These are phyloP conservation scores for Blastobotrys ciferrii DNA, from an alignment of 1,139 yeast species.

Conservation along the genomic window DNA sequence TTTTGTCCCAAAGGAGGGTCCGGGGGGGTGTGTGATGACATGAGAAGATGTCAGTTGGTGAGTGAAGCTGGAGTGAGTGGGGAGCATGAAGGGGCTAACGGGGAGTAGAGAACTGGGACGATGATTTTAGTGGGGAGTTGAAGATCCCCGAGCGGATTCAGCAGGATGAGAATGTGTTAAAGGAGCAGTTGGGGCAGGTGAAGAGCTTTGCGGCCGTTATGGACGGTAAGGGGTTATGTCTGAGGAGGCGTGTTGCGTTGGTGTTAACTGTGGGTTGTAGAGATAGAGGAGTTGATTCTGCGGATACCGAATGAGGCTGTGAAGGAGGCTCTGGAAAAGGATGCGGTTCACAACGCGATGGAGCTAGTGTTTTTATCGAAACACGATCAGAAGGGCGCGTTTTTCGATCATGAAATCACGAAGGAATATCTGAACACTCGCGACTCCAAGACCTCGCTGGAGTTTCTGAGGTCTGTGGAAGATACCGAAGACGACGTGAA, in stretches of 20 bases:
- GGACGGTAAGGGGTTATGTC: neutral
- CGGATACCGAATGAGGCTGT: constrained; percentile 20
- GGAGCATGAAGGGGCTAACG: constrained; percentile 6
- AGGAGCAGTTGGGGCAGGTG: constrained; percentile 23
- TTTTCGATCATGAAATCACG: constrained; percentile 22
- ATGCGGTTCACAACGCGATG: constrained; percentile 21
- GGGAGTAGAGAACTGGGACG: constrained; percentile 28
- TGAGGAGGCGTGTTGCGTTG: neutral
- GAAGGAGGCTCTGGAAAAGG: constrained; percentile 10
- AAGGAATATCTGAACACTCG: constrained; percentile 17
- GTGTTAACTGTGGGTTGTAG: constrained; percentile 5
- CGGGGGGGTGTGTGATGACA: neutral
- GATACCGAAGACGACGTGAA: constrained; percentile 9
- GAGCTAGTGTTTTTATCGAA: constrained; percentile 27
- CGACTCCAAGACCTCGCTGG: constrained; percentile 14
- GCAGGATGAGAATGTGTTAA: constrained; percentile 12
- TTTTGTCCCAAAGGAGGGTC: neutral
- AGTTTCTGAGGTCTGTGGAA: constrained; percentile 12
- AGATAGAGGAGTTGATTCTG: constrained; percentile 22
- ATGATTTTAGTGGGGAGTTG: constrained; percentile 26
- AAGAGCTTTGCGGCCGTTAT: constrained; percentile 20
- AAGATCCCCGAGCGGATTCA: constrained; percentile 13
- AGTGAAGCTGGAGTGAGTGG: neutral
- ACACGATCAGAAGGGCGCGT: constrained; percentile 22
- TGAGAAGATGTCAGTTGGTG: constrained; percentile 9